phyloP scores from a whole-genome alignment of 495 filamentous ascomycete species.

The Viridothelium virens region DNA sequence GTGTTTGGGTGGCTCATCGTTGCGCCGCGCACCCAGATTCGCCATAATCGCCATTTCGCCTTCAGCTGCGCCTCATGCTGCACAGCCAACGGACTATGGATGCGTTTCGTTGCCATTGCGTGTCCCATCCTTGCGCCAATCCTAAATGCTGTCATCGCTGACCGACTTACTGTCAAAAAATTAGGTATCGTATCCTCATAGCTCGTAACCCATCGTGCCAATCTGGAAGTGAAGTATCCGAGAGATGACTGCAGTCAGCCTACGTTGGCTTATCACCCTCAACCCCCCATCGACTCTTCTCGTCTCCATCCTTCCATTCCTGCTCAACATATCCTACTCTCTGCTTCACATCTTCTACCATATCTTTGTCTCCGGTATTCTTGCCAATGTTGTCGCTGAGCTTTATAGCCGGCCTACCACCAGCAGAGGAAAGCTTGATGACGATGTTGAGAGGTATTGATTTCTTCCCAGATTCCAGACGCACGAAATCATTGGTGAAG shows the following conservation, averaged over 20 bases:
- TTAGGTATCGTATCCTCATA: background rate
- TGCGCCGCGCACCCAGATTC: background rate
- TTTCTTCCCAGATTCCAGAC: constrained; percentile 61
- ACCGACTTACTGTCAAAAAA: background rate
- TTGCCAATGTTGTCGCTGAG: constrained; percentile 96
- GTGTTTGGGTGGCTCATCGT: constrained; percentile 9
- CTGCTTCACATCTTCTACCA: constrained; percentile 75
- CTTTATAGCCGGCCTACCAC: constrained; percentile 79
- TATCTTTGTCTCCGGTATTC: constrained; percentile 79
- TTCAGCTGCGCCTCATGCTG: constrained; percentile 9
- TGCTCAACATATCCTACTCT: constrained; percentile 79
- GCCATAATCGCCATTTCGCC: background rate
- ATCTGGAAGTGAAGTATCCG: background rate
- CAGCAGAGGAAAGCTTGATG: constrained; percentile 84
- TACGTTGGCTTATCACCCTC: constrained; percentile 5
- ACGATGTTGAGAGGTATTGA: constrained; percentile 95
- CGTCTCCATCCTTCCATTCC: constrained; percentile 74
- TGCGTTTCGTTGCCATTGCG: background rate
- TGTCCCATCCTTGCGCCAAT: background rate
- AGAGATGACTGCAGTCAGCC: background rate
- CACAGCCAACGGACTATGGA: constrained; percentile 8
- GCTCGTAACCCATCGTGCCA: background rate
- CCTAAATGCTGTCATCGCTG: background rate
- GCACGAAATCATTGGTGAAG: constrained; percentile 80
- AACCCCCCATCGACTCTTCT: constrained; percentile 65